A percentile compares a stretch with the other conserved stretches of the same genome.
Evolutionary conservation across 2,329 filamentous ascomycete genomes (phyloP).

Genomic region (Truncatella angustata): DNA sequence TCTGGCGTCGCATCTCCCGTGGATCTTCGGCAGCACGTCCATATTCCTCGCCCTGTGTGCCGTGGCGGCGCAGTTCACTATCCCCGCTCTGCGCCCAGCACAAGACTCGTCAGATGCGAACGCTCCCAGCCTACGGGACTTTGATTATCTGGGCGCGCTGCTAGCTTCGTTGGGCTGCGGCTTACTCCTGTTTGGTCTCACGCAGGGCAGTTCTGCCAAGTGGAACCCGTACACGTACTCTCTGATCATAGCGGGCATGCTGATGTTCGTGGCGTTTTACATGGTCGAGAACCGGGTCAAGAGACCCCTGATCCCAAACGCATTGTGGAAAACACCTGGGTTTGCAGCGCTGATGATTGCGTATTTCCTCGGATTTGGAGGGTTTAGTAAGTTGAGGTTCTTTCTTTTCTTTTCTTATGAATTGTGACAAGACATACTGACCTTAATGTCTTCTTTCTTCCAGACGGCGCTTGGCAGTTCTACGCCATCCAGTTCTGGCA

Average conservation of each 20-base stretch:
- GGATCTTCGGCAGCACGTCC: slow-evolving; percentile 43
- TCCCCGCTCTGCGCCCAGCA: slow-evolving; percentile 34
- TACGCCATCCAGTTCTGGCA: slow-evolving; percentile 33
- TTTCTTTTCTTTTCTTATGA: background rate
- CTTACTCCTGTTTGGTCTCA: slow-evolving; percentile 32
- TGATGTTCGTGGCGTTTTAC: slow-evolving; percentile 27
- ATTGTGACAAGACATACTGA: too few relatives aligned
- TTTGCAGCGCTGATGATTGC: slow-evolving; percentile 40
- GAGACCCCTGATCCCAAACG: slow-evolving; percentile 30
- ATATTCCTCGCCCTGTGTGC: slow-evolving; percentile 35
- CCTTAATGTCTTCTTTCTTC: background rate
- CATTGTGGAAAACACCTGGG: slow-evolving; percentile 39
- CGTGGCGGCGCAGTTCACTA: slow-evolving; percentile 35
- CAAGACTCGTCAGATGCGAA: slow-evolving; percentile 20
- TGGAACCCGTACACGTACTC: slow-evolving; percentile 35
- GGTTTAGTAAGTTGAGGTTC: slow-evolving; percentile 16
- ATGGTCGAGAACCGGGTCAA: slow-evolving; percentile 29
- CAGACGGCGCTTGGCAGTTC: slow-evolving; percentile 29
- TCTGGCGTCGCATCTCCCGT: slow-evolving; percentile 34
- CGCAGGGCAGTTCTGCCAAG: slow-evolving; percentile 29
- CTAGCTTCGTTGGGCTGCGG: slow-evolving; percentile 27
- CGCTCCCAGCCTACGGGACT: slow-evolving; percentile 20
- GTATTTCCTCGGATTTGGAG: slow-evolving; percentile 40
- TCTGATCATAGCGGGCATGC: slow-evolving; percentile 28
- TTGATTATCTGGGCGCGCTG: slow-evolving; percentile 28